Conservation (phyloP, 306 rosid species). For the Cicer chorassanicum region DNA sequence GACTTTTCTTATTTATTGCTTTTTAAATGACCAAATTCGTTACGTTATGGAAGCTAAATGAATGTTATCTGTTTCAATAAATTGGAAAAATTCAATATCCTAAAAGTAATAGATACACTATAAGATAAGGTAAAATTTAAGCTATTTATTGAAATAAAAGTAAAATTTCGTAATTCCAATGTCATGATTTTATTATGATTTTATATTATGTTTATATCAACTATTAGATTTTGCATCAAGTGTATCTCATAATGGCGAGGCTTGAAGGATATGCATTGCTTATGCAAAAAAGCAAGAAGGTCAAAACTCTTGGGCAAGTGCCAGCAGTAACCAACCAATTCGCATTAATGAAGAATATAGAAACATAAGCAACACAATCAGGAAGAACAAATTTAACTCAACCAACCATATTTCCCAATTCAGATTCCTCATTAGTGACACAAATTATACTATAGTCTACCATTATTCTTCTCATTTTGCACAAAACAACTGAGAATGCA, state of each 20-base stretch:
- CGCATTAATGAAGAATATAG: conserved; percentile 13
- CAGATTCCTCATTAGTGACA: background rate
- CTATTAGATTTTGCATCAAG: too few species aligned
- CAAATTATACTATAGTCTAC: background rate
- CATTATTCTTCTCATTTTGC: conserved; percentile 22
- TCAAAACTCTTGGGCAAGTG: background rate
- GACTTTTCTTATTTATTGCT: background rate
- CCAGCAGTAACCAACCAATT: conserved; percentile 2
- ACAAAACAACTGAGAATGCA: background rate
- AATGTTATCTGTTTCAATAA: background rate
- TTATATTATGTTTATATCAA: too few species aligned
- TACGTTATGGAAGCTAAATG: background rate
- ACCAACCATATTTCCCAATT: conserved; percentile 1
- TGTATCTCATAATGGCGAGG: too few species aligned
- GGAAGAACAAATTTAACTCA: conserved; percentile 1
- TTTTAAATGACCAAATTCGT: too few species aligned
- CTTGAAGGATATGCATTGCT: too few species aligned
- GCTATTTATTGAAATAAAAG: too few species aligned
- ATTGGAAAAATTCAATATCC: background rate
- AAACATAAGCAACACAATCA: conserved; percentile 23
- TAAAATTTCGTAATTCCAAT: too few species aligned
- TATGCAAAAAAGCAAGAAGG: too few species aligned
- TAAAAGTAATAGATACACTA: background rate
- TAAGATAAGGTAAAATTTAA: too few species aligned
- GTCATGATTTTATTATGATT: too few species aligned